Percentiles rank a stretch among this genome's conserved stretches.
Conservation (phyloP, 306 rosid genomes). For the Glycyrrhiza uralensis region DNA sequence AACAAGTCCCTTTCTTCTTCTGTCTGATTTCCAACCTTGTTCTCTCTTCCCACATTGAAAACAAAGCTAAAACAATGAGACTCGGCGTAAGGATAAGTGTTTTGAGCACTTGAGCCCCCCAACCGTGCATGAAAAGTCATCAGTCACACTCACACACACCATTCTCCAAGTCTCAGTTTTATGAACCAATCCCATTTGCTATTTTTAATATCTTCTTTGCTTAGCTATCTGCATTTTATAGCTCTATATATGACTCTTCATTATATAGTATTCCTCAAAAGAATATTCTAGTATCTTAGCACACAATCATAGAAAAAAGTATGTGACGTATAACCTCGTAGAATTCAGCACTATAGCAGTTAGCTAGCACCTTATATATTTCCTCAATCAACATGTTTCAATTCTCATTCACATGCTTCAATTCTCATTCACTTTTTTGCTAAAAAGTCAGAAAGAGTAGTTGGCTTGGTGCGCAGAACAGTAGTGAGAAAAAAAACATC, state of each 20-base stretch:
- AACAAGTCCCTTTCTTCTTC: background rate
- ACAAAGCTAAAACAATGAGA: background rate
- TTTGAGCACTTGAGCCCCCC: background rate
- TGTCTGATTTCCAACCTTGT: background rate
- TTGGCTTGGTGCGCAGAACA: slow-evolving; percentile 11
- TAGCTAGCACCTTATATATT: background rate
- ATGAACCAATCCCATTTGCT: background rate
- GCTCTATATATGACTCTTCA: background rate
- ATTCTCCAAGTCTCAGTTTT: slow-evolving; percentile 32
- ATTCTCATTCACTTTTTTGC: background rate
- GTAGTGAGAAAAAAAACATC: background rate
- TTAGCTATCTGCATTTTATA: background rate
- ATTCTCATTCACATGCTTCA: background rate
- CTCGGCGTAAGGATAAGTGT: background rate
- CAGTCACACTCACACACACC: background rate
- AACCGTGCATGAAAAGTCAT: slow-evolving; percentile 23
- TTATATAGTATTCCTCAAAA: background rate
- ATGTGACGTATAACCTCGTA: background rate
- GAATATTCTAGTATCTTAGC: slow-evolving; percentile 22
- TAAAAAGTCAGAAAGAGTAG: slow-evolving; percentile 23
- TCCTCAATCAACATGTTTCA: background rate
- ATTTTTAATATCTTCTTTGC: background rate
- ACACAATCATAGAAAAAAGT: background rate
- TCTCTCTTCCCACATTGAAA: background rate
- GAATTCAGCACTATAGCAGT: background rate